phyloP scores from a whole-genome alignment of 164 flowering plant species.

The Houttuynia cordata region DNA sequence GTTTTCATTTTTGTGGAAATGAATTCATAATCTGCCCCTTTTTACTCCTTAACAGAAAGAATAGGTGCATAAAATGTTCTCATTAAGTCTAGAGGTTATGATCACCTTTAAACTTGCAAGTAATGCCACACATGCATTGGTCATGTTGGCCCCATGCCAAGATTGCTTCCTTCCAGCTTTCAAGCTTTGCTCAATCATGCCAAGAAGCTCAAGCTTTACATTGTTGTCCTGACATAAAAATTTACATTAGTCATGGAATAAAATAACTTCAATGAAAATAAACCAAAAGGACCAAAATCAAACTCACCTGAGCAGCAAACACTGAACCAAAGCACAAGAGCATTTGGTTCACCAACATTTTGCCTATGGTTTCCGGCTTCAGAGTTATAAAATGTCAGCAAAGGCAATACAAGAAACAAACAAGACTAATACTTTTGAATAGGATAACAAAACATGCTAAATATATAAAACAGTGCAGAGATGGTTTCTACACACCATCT shows the following conservation, averaged over 20 bases:
- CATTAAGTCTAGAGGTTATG: not conserved
- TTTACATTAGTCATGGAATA: not conserved
- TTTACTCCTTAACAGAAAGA: not conserved
- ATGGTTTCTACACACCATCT: no score
- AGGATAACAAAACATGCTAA: no score
- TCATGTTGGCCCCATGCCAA: constrained; percentile 64
- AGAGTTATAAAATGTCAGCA: constrained; percentile 16
- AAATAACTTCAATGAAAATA: not conserved
- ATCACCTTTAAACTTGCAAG: constrained; percentile 85
- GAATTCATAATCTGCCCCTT: no score
- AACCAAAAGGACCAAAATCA: constrained; percentile 1
- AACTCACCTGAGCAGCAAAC: constrained; percentile 73
- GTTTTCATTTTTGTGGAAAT: no score
- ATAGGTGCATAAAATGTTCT: not conserved
- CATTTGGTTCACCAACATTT: constrained; percentile 88
- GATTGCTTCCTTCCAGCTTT: constrained; percentile 74
- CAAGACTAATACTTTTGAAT: not conserved
- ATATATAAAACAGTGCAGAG: no score
- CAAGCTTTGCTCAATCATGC: constrained; percentile 70
- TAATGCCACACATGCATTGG: constrained; percentile 83
- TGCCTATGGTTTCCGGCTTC: constrained; percentile 84
- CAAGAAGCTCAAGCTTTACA: constrained; percentile 71
- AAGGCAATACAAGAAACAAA: not conserved
- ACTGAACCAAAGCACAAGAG: constrained; percentile 75
- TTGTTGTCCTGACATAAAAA: constrained; percentile 45